Conservation (phyloP, 345 rosid species). For the Eucalyptus rudis region DNA sequence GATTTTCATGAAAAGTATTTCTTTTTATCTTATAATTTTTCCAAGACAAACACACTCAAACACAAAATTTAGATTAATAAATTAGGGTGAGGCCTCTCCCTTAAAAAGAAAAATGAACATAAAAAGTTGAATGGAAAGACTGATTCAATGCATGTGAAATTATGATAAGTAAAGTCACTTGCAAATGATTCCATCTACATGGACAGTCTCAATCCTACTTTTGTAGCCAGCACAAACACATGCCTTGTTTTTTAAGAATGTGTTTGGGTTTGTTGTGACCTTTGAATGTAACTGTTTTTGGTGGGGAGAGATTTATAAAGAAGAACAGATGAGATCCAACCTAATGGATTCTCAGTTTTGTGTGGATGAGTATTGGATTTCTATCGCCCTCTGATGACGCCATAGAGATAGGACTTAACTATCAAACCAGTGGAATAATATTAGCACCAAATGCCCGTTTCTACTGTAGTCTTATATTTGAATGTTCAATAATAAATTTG, state of each 20-base stretch:
- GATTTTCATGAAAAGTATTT: background rate
- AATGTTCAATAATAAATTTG: background rate
- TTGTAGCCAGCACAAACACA: background rate
- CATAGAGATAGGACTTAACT: background rate
- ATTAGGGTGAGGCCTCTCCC: background rate
- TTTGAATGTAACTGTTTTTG: background rate
- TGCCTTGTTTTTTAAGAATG: background rate
- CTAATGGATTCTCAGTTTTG: background rate
- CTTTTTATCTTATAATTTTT: background rate
- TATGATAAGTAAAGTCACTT: background rate
- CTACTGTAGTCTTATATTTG: background rate
- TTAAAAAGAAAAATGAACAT: background rate
- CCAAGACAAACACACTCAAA: background rate
- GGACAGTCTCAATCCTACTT: background rate
- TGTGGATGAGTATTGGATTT: background rate
- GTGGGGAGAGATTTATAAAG: background rate
- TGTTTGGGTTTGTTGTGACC: background rate
- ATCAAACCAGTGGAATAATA: background rate
- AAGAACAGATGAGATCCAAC: background rate
- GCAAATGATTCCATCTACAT: background rate
- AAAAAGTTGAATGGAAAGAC: background rate
- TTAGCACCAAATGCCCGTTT: background rate
- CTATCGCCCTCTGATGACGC: background rate
- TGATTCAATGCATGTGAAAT: background rate
- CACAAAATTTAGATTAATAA: background rate